Base-by-base conservation (phyloP, 1,284 basidiomycete species). In the Trametes polyzona region DNA sequence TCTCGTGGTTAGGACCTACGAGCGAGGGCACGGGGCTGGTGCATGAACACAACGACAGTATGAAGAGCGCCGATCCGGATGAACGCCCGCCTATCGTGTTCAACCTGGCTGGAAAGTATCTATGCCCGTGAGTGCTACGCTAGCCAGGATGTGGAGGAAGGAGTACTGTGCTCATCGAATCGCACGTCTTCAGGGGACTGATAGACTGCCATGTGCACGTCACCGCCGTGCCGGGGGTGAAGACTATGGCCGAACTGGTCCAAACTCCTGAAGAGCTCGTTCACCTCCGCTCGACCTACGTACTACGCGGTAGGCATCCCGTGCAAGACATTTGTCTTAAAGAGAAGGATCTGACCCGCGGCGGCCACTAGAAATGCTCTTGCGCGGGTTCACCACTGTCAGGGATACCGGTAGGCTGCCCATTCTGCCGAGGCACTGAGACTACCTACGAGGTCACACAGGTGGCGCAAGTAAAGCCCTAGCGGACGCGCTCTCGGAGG, bases 151-250 rank as follows among this genome's bases (percentile, higher is more conserved):
- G n/a, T n/a, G n/a, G n/a, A n/a, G n/a, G n/a, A n/a, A n/a, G n/a
- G n/a, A n/a, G n/a, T n/a, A n/a, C n/a, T n/a, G n/a, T n/a, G n/a
- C n/a, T 8, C 11, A 8, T 17, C 7, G 17, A n/a, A n/a, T n/a
- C n/a, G 10, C 1, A 17, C 19, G 4, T 11, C 24, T 4, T 1
- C 29, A 74, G 73, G 4, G 73, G 73, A 1, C 65, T 74, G 7
- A 73, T 74, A n/a, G 70, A 75, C 69, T 75, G 74, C 39, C 79
- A 81, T 69, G 78, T 80, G 0, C 79, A 80, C 64, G 72, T 79
- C 50, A 76, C 74, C 1, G 77, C 78, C 0, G 72, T 76, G 1
- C 78, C 77, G 1, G 71, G 72, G 35, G 69, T 71, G 11, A 71
- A 72, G 65, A 74, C 74, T 9, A 74, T 79, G 69, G 61, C 66